A percentile compares a stretch with the other conserved stretches of the same genome.
phyloP scores from a whole-genome alignment of 139 green algal genomes.

The Tetradesmus obliquus region DNA sequence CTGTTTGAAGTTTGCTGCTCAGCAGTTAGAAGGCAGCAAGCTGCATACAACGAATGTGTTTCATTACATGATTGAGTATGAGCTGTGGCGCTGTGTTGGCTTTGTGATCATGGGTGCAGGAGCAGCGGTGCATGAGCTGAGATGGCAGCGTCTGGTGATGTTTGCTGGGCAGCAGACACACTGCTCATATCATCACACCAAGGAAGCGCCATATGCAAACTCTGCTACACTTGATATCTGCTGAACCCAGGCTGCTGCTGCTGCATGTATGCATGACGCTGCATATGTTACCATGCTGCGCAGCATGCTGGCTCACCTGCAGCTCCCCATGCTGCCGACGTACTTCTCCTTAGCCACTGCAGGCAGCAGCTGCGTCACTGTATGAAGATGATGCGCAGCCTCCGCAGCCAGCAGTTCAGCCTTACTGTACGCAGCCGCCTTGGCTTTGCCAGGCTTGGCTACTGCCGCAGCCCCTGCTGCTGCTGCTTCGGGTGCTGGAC shows the following conservation, averaged over 20 bases:
- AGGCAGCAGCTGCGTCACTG: slow-evolving; percentile 18
- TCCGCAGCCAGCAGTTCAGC: background rate
- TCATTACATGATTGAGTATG: too few relatives aligned
- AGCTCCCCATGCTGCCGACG: background rate
- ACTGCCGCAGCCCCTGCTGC: background rate
- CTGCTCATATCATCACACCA: too few relatives aligned
- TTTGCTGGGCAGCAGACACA: background rate
- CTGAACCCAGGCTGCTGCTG: background rate
- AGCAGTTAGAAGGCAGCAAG: too few relatives aligned
- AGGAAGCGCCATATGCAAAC: too few relatives aligned
- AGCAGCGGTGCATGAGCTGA: too few relatives aligned
- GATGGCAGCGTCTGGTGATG: background rate
- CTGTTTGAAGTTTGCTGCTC: too few relatives aligned
- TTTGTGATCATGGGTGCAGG: too few relatives aligned
- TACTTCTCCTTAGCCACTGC: background rate
- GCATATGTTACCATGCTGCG: background rate
- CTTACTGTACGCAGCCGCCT: background rate
- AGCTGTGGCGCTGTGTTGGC: too few relatives aligned
- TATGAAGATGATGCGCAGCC: background rate
- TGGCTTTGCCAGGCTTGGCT: background rate
- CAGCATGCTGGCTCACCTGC: slow-evolving; percentile 17
- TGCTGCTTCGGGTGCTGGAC: background rate
- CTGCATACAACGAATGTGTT: too few relatives aligned
- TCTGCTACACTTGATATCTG: too few relatives aligned
- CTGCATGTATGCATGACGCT: background rate